Evolutionary conservation across 805 yeast species (phyloP), one percentile per base, ranked within the genome.

Genomic region (Pichia ethanolica): DNA sequence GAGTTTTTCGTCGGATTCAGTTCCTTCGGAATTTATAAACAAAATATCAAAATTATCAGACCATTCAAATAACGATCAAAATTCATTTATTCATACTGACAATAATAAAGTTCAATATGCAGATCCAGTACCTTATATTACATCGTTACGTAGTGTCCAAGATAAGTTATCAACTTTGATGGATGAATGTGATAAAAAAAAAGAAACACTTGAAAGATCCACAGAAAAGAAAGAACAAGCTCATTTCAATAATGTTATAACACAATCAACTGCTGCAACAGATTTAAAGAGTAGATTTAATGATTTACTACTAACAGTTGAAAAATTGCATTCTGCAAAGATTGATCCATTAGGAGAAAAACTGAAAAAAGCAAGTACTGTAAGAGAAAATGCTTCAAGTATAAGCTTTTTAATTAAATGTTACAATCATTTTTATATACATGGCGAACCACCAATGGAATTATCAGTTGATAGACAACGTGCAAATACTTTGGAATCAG

Each of bases 81-180:
- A 46, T 25, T 33, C 52, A 2, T 45, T 25, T 20, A 45, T 49
- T 5, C 40, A 45, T 34, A 49, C 48, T 1, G 44, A 41, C 12
- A 45, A 45, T 12, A 49, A 33, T 14, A 49, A 42, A 33, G 39
- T 45, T 25, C 48, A 45, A 20, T 49, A 49, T 36, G 37, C 33
- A 7, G 97, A 93, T 60, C 97, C 98, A 1, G 89, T 88, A 60
- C 98, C 98, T 2, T 93, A 87, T 62, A 91, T 91, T 43, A 78
- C 97, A 56, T 88, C 96, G 0, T 90, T 93, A 64, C 97, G 91
- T 62, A 81, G 90, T 1, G 87, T 93, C 3, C 70, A 89, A 42
- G 74, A 81, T 42, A 91, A 88, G 59, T 70, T 91, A 55, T 78
- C 80, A 58, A 72, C 72, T 45, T 67, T 93, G 40, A 74, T 74